A percentile compares a stretch with the other conserved stretches of the same genome.
phyloP scores from a whole-genome alignment of 2,329 filamentous ascomycete genomes.

The Cladophialophora yegresii region DNA sequence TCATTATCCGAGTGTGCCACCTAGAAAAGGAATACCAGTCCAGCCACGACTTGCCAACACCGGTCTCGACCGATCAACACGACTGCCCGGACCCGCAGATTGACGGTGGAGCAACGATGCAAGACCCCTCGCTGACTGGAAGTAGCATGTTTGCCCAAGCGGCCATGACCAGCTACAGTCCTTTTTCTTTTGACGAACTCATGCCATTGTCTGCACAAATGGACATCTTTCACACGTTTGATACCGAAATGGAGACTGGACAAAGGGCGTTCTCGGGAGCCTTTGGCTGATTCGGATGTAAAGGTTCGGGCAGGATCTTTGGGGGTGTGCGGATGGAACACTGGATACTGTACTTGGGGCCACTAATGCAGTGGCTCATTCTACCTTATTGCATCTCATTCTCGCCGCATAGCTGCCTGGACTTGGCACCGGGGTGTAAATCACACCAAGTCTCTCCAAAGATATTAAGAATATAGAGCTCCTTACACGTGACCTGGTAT shows the following conservation, averaged over 20 bases:
- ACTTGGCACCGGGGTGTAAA: no score
- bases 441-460: no score
- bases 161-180: slow-evolving; percentile 8
- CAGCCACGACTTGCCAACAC: slow-evolving; percentile 3
- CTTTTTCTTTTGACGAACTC: slow-evolving; percentile 9
- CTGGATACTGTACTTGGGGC: no score
- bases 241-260: background rate
- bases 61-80: slow-evolving; percentile 2
- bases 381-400: no score
- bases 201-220: slow-evolving; percentile 14
- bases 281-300: no score
- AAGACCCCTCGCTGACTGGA: background rate
- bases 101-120: background rate
- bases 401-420: no score
- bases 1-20: slow-evolving; percentile 19
- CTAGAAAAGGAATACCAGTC: slow-evolving; percentile 14
- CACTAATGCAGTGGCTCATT: no score
- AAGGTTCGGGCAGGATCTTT: no score
- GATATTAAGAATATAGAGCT: no score
- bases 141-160: background rate
- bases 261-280: no score
- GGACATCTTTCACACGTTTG: slow-evolving; percentile 17
- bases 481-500: no score
- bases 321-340: no score
- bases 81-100: background rate